Conservation (phyloP, 176 grass and related monocot species). For the Cenchrus fungigraminus region DNA sequence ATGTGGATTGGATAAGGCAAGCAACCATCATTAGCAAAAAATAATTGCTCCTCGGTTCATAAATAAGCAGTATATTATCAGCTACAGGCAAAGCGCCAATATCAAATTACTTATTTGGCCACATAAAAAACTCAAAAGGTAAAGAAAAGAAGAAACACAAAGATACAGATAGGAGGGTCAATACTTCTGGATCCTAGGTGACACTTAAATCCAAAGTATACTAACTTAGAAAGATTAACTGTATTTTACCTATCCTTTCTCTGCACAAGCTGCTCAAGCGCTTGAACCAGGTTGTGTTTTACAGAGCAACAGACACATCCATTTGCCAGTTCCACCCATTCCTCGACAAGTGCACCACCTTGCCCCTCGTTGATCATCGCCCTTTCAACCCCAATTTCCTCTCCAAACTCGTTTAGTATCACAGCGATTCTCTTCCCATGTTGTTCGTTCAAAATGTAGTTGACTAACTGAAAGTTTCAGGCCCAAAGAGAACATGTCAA, state of each 20-base stretch:
- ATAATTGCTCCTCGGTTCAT: neutral
- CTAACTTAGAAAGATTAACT: neutral
- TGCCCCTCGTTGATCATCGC: conserved; percentile 52
- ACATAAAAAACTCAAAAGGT: neutral
- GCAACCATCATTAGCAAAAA: conserved; percentile 9
- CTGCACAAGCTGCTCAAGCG: conserved; percentile 94
- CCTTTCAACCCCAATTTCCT: too few species aligned
- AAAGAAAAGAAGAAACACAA: neutral
- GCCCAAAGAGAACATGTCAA: too few species aligned
- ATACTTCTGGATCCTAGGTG: neutral
- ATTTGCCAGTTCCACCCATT: conserved; percentile 97
- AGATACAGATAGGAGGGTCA: neutral
- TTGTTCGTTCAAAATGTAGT: too few species aligned
- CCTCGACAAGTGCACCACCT: conserved; percentile 84
- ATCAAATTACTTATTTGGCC: neutral
- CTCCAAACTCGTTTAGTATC: too few species aligned
- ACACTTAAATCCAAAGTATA: neutral
- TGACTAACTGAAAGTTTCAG: too few species aligned
- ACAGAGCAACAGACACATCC: conserved; percentile 98
- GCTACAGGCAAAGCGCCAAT: neutral
- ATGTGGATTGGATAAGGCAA: conserved; percentile 1
- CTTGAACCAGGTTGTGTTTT: conserved; percentile 96
- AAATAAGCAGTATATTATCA: too few species aligned
- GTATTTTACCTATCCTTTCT: conserved; percentile 75
- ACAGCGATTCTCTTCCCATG: too few species aligned